Conservation (phyloP, 257 asterid genomes). For the Gentiana dahurica region DNA sequence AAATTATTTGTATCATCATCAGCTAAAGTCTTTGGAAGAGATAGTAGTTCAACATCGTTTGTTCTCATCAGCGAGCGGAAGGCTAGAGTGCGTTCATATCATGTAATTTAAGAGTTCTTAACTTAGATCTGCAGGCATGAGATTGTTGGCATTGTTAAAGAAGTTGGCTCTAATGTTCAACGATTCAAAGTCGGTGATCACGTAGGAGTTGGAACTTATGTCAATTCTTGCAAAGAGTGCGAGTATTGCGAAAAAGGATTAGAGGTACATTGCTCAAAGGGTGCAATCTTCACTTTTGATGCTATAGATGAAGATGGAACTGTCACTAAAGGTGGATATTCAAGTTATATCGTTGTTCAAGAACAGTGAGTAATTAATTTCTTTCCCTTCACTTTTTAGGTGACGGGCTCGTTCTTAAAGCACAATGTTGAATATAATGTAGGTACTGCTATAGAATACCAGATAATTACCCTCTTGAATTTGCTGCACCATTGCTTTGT, state of each 20-base stretch:
- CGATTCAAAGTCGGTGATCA: constrained; percentile 29
- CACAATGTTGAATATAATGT: no score
- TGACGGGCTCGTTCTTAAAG: no score
- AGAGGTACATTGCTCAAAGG: constrained; percentile 14
- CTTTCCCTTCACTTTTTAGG: background rate
- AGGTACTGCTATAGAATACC: constrained; percentile 3
- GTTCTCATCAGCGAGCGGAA: no score
- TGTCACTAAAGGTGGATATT: constrained; percentile 10
- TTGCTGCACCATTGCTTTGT: constrained; percentile 9
- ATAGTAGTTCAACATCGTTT: no score
- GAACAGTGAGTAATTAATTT: constrained; percentile 34
- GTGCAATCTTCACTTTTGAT: background rate
- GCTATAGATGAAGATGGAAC: background rate
- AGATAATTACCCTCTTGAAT: constrained; percentile 1
- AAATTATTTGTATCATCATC: no score
- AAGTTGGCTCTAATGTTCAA: constrained; percentile 31
- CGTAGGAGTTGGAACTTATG: constrained; percentile 30
- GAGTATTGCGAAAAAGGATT: constrained; percentile 19
- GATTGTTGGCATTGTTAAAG: constrained; percentile 29
- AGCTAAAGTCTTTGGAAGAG: no score
- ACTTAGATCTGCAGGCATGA: constrained; percentile 23
- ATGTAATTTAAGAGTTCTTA: no score
- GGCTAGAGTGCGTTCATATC: no score
- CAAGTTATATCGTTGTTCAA: constrained; percentile 8
- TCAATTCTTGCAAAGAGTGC: constrained; percentile 30